Conservation (phyloP, 2,329 filamentous ascomycete genomes). For the Hypocreales sp. region DNA sequence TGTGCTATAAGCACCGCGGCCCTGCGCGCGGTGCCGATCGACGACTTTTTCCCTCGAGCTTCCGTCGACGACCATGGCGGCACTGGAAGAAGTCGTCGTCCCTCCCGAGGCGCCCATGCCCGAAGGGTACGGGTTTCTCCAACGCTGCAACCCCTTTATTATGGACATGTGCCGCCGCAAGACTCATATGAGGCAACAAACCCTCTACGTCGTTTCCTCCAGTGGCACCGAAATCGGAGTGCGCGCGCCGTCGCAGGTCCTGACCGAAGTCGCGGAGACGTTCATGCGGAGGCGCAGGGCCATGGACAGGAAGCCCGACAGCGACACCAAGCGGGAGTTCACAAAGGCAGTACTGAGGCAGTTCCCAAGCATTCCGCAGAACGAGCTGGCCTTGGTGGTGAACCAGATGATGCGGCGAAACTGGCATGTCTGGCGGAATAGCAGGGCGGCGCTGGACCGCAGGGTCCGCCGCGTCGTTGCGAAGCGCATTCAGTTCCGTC, state of each 20-base stretch:
- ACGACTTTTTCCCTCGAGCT: too few relatives aligned
- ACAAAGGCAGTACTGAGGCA: constrained; percentile 16
- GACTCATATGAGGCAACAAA: constrained; percentile 15
- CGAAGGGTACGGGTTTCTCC: constrained; percentile 23
- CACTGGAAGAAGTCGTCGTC: constrained; percentile 9
- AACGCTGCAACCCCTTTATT: constrained; percentile 24
- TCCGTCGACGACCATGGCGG: neutral
- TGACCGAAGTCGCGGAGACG: constrained; percentile 15
- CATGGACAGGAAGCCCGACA: constrained; percentile 19
- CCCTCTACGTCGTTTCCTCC: constrained; percentile 20
- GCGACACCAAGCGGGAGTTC: constrained; percentile 15
- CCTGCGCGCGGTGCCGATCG: too few relatives aligned
- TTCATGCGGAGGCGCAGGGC: constrained; percentile 16
- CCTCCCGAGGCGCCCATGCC: constrained; percentile 16
- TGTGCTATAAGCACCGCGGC: too few relatives aligned
- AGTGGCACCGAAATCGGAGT: constrained; percentile 16
- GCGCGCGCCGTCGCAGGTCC: constrained; percentile 20
- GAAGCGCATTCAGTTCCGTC: constrained; percentile 30
- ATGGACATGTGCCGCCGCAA: constrained; percentile 23
- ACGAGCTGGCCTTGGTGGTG: too few relatives aligned
- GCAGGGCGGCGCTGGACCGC: constrained; percentile 17
- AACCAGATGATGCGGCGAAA: too few relatives aligned
- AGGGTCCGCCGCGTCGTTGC: constrained; percentile 29
- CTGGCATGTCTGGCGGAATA: constrained; percentile 29
- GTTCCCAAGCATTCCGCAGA: constrained; percentile 21